Percentiles rank a stretch among this genome's conserved stretches.
Conservation (phyloP, 441 rosid genomes). For the Flueggea neowawraea region DNA sequence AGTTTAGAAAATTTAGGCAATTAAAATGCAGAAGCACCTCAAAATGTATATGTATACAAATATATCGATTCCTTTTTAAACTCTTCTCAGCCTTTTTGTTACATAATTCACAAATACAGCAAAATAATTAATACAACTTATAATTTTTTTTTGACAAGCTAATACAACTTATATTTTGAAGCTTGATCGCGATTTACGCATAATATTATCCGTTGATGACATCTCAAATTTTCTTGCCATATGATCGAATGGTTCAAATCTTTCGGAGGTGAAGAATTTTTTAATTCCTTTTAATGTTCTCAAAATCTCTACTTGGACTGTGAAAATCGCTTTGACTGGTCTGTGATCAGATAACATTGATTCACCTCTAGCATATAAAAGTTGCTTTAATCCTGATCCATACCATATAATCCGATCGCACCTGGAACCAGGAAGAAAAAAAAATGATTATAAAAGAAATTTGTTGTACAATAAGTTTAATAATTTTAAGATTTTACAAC, state of each 20-base stretch:
- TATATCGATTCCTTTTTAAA: too few species aligned
- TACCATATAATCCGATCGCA: conserved; percentile 46
- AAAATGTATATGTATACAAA: not conserved
- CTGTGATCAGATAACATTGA: conserved; percentile 40
- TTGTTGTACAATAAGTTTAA: not conserved
- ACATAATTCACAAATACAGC: too few species aligned
- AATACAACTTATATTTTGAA: conserved; percentile 19
- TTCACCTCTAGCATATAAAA: conserved; percentile 37
- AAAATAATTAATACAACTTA: too few species aligned
- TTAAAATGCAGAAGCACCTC: too few species aligned
- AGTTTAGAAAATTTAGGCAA: not conserved
- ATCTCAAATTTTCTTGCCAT: conserved; percentile 22
- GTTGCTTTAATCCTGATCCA: conserved; percentile 38
- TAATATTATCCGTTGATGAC: conserved; percentile 27
- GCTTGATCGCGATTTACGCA: conserved; percentile 32
- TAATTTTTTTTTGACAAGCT: too few species aligned
- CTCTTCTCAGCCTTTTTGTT: too few species aligned
- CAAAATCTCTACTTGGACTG: conserved; percentile 38
- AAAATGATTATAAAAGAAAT: not conserved
- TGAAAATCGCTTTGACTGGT: conserved; percentile 41
- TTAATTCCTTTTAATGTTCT: conserved; percentile 26
- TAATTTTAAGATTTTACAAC: too few species aligned
- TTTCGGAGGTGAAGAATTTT: conserved; percentile 51
- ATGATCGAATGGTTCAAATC: conserved; percentile 30
- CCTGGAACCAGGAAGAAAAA: conserved; percentile 12